Evolutionary conservation across 2,329 filamentous ascomycete species (phyloP).

Genomic region (Tolypocladium tundrense): DNA sequence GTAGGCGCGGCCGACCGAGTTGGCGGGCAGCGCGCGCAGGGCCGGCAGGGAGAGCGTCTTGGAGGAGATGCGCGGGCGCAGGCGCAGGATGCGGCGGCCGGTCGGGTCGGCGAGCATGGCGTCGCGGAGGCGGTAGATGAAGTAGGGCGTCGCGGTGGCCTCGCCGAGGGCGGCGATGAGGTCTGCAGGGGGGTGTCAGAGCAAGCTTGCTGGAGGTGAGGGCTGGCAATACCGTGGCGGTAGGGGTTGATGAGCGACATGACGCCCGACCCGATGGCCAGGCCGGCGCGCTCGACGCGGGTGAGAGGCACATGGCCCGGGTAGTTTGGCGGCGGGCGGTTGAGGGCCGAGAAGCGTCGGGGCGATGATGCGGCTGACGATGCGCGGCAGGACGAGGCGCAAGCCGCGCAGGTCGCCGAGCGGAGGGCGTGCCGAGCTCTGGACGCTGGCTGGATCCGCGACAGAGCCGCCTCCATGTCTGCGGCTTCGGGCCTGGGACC

Average conservation of each 20-base stretch:
- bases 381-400: background rate
- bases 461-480: conserved; percentile 15
- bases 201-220: background rate
- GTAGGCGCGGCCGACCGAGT: conserved; percentile 73
- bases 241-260: conserved; percentile 63
- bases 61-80: conserved; percentile 81
- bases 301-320: conserved; percentile 88
- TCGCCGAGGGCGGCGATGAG: conserved; percentile 92
- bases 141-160: conserved; percentile 87
- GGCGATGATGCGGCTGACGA: conserved; percentile 1
- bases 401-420: conserved; percentile 10
- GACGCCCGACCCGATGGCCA: conserved; percentile 56
- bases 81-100: conserved; percentile 81
- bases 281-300: conserved; percentile 59
- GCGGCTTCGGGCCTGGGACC: background rate
- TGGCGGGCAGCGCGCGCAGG: conserved; percentile 61
- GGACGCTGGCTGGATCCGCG: conserved; percentile 10
- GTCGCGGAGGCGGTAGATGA: conserved; percentile 82
- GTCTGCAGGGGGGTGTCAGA: conserved; percentile 40
- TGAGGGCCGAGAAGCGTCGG: conserved; percentile 64
- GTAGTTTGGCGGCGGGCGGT: conserved; percentile 79
- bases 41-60: conserved; percentile 54
- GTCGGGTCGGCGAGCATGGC: conserved; percentile 80
- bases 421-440: conserved; percentile 9
- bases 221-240: conserved; percentile 51